Evolutionary conservation across 306 rosid species (phyloP), one percentile per base, ranked within the genome.

Genomic region (Prunus salicina): DNA sequence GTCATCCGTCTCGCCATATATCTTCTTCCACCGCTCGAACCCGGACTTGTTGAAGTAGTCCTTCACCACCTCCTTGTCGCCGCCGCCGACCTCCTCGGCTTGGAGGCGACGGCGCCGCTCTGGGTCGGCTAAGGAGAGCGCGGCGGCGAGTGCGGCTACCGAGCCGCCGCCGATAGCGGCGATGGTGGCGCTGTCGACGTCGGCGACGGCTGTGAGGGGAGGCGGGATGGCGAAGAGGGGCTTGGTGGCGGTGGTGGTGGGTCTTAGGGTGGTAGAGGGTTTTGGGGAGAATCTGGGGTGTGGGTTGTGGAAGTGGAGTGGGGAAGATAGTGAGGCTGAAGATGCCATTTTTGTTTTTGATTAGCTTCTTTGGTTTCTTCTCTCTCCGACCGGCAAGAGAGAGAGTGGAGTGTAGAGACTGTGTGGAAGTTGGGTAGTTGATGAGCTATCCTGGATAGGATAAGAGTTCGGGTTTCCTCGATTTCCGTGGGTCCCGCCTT

Each of bases 31-130:
- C 64, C 99, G 81, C 85, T 92, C 92, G 83, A 95, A 95, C 10
- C 97, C 99, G 0, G 91, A 63, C 78, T 91, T 95, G 80, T 95
- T 95, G 84, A 95, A 95, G 83, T 95, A 95, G 53, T 95, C 98
- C 85, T 30, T 88, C 69, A 95, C 98, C 24, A 95, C 98, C 63
- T 95, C 97, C 83, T 90, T 95, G 86, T 95, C 97, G 46, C 64
- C 91, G 1, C 98, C 98, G n/a, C 98, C 98, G 1, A 95, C 97
- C 75, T 84, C 98, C 78, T 85, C 95, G 22, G 98, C 97, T 87
- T 95, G 98, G 22, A 78, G 46, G 41, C 71, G 81, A 52, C 97
- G 86, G 14, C 98, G 90, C 66, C 83, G 76, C 80, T 95, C 93
- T 2, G 98, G 98, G 88, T 95, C 97, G 0, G 96, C 28, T 11